Evolutionary conservation across 306 rosid genomes (phyloP).

Genomic region (Cicer bijugum): DNA sequence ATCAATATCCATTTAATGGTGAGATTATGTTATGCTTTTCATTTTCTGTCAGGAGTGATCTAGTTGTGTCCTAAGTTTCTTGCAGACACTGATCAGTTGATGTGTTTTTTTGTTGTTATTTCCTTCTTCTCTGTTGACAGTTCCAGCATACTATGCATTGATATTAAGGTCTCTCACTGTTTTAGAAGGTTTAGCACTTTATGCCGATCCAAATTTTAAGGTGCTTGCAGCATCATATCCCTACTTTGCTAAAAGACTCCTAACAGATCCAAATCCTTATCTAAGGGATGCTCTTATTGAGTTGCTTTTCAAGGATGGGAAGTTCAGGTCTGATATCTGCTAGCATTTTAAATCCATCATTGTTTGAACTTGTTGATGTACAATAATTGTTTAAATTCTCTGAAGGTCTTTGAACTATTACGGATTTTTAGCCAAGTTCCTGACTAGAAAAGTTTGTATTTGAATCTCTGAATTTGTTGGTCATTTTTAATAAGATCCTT

Average conservation of each 20-base stretch:
- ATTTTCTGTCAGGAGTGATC: constrained; percentile 29
- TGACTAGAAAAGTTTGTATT: no score
- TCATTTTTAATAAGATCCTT: no score
- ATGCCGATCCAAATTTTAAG: constrained; percentile 97
- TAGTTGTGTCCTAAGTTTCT: constrained; percentile 38
- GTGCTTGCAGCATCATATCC: constrained; percentile 98
- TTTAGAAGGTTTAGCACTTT: constrained; percentile 90
- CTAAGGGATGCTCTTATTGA: constrained; percentile 94
- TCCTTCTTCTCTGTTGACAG: constrained; percentile 54
- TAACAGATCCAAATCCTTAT: constrained; percentile 96
- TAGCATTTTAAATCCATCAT: constrained; percentile 34
- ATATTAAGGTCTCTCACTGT: constrained; percentile 93
- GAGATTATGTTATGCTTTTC: constrained; percentile 47
- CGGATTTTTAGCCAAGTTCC: no score
- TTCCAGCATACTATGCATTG: constrained; percentile 93
- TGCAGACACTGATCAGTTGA: constrained; percentile 44
- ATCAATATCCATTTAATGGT: constrained; percentile 94
- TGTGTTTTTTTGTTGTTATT: constrained; percentile 30
- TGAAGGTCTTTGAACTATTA: no score
- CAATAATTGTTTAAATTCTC: background rate
- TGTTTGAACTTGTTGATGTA: constrained; percentile 34
- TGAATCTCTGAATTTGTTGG: no score
- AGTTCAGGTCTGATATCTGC: constrained; percentile 68
- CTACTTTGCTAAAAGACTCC: constrained; percentile 93
- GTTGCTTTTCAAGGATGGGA: constrained; percentile 89